Base-by-base conservation (phyloP, 2,329 filamentous ascomycete species). In the Tetracladium maxilliforme region DNA sequence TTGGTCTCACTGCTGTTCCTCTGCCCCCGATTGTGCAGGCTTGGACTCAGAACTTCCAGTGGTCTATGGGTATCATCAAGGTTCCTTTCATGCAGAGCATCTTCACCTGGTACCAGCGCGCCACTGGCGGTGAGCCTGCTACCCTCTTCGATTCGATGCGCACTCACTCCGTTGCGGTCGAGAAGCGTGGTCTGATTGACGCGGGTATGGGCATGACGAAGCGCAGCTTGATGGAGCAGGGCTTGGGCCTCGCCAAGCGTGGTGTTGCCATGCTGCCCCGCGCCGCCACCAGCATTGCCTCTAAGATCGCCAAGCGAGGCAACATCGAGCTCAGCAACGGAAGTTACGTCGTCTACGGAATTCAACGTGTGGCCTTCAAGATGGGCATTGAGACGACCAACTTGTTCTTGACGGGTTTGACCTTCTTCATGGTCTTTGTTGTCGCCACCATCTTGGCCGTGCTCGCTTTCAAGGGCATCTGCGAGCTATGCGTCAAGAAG, bases 1-100 rank as follows among this genome's bases (percentile, higher is more conserved):
- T 93, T 41, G 86, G 86, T 34, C 75, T 94, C 51, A 81, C 76
- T 27, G 70, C 77, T 12, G 76, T 94, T 10, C 61, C 64, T 22
- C 66, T 93, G 27, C 87, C 87, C 7, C 87, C 87, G 1, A 80
- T 93, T 32, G 87, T 92, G 27, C 67, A 80, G 42, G 68, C 86
- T 0, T 95, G 87, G 87, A 93, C 86, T 3, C 86, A 94, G 54
- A 87, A 94, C 54, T 94, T 95, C 56, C 80, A 92, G 47, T 95
- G 87, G 87, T 92, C 78, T 43, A 90, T 95, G 82, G 87, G 87
- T 40, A 84, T 95, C 41, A 92, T 95, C 41, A 69, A 70, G 25
- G 64, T 94, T 21, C 62, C 61, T n/a, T 94, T 92, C 49, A 68
- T 94, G 55, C 83, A 95, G 56, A 62, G 61, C 23, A 80, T 93